Evolutionary conservation across 345 rosid species (phyloP).

Genomic region (Lumnitzera racemosa): DNA sequence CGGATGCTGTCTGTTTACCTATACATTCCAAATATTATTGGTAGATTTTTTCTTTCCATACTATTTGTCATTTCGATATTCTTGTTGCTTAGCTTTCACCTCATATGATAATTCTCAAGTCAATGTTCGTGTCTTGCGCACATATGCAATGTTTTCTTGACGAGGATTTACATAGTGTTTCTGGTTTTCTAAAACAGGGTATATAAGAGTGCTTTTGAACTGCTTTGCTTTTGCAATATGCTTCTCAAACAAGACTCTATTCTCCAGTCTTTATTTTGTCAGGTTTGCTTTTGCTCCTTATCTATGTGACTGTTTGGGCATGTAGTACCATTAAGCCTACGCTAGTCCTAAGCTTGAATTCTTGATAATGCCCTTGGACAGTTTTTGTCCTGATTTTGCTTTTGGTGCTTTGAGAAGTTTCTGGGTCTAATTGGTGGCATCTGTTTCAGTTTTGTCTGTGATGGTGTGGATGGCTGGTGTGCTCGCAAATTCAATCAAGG

Average conservation of each 20-base stretch:
- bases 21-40: slow-evolving; percentile 82
- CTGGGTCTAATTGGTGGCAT: not conserved
- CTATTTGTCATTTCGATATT: not conserved
- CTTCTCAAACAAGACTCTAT: slow-evolving; percentile 70
- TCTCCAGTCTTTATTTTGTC: slow-evolving; percentile 61
- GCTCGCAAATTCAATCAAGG: slow-evolving; percentile 97
- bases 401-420: not conserved
- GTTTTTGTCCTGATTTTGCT: not conserved
- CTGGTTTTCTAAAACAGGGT: slow-evolving; percentile 37
- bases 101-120: no score
- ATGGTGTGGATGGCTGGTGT: slow-evolving; percentile 90
- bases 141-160: no score
- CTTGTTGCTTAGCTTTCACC: no score
- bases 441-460: slow-evolving; percentile 76
- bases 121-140: no score
- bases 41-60: slow-evolving; percentile 28
- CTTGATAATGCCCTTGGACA: not conserved
- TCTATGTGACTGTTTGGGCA: not conserved
- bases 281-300: slow-evolving; percentile 31
- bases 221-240: slow-evolving; percentile 73
- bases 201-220: slow-evolving; percentile 68
- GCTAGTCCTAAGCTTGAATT: slow-evolving; percentile 1
- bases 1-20: slow-evolving; percentile 59
- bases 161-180: slow-evolving; percentile 6
- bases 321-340: not conserved